Conservation (phyloP, 768 basidiomycete species). For the Mycena epipterygia region DNA sequence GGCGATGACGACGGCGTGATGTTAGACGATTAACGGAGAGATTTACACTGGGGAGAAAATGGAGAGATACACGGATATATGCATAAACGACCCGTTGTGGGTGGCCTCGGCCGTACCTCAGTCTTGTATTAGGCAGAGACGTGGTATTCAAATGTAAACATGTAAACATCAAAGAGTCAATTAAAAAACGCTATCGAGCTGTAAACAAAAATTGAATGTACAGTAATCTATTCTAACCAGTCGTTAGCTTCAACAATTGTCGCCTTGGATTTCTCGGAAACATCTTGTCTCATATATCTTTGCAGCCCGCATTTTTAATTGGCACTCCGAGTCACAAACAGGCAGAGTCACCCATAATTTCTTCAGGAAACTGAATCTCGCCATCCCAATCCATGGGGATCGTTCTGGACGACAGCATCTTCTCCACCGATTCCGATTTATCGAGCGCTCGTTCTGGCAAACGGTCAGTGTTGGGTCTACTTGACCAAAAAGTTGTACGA, state of each 20-base stretch:
- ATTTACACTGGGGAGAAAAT: too few relatives aligned
- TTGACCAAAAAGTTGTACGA: neutral
- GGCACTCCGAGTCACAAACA: neutral
- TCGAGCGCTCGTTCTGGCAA: slow-evolving; percentile 5
- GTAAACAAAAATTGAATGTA: too few relatives aligned
- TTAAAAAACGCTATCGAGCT: slow-evolving; percentile 35
- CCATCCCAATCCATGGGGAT: slow-evolving; percentile 26
- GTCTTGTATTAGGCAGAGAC: too few relatives aligned
- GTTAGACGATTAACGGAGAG: too few relatives aligned
- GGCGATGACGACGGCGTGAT: too few relatives aligned
- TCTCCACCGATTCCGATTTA: slow-evolving; percentile 18
- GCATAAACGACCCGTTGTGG: too few relatives aligned
- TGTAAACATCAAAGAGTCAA: slow-evolving; percentile 46
- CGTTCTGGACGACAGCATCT: slow-evolving; percentile 20
- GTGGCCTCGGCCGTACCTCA: too few relatives aligned
- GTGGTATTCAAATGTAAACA: too few relatives aligned
- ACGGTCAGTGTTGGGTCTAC: neutral
- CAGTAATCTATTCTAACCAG: neutral
- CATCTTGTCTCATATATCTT: slow-evolving; percentile 11
- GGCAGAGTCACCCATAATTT: slow-evolving; percentile 6
- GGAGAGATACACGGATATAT: too few relatives aligned
- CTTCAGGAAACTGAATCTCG: slow-evolving; percentile 9
- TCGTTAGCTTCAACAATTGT: slow-evolving; percentile 17
- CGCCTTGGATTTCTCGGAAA: slow-evolving; percentile 9
- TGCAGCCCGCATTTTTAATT: neutral